Conservation (phyloP, 1,284 basidiomycete species). For the Heterobasidion occidentale region DNA sequence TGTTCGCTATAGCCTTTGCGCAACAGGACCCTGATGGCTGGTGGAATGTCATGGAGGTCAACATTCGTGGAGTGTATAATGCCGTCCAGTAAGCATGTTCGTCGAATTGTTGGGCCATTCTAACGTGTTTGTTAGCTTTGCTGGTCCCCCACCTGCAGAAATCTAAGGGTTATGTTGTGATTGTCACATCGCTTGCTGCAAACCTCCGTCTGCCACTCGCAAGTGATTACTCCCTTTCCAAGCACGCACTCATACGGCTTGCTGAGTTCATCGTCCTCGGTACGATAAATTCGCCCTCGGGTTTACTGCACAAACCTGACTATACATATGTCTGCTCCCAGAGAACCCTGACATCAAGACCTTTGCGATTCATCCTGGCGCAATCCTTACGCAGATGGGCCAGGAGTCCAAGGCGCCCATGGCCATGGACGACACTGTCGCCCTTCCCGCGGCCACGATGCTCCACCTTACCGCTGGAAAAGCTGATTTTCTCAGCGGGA, state of each 20-base stretch:
- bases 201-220: not conserved
- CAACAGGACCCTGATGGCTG: slow-evolving; percentile 1
- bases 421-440: not conserved
- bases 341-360: slow-evolving; percentile 6
- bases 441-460: not conserved
- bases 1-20: not conserved
- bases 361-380: slow-evolving; percentile 10
- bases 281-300: not conserved
- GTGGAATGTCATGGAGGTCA: slow-evolving; percentile 5
- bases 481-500: slow-evolving; percentile 1
- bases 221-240: slow-evolving; percentile 7
- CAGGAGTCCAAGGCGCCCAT: not conserved
- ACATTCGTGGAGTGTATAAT: slow-evolving; percentile 5
- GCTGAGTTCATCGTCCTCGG: slow-evolving; percentile 6
- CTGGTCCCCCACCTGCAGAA: slow-evolving; percentile 6
- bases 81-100: slow-evolving; percentile 1
- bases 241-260: slow-evolving; percentile 6
- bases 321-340: not conserved
- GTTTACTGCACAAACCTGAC: not conserved
- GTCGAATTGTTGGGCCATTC: not conserved
- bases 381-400: slow-evolving; percentile 2
- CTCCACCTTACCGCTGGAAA: not conserved
- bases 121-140: not conserved
- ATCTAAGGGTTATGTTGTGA: slow-evolving; percentile 6
- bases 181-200: slow-evolving; percentile 4